Base-by-base conservation (phyloP, 164 flowering plant species). In the Stephania japonica region DNA sequence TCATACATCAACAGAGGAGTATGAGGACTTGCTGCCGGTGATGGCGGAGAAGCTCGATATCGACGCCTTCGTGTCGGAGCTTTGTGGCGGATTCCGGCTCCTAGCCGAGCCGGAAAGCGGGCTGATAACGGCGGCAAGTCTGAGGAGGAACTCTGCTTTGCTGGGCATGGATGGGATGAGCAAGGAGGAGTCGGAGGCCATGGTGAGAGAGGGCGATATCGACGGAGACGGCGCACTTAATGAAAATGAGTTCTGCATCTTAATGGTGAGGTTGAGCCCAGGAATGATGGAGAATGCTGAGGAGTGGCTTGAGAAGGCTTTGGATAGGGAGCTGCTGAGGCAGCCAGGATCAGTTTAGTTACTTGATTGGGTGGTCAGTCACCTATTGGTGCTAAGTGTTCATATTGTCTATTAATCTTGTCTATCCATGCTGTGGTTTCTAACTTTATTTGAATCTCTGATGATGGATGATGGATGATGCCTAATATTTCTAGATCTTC, bases 41-140 rank as follows among this genome's bases (percentile, higher is more conserved):
- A 92, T 94, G 98, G 98, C 92, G 1, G 97, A 91, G 77, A 94
- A 90, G 86, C 86, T 94, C 1, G 92, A 89, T 25, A 89, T 80
- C 10, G 95, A 92, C 24, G 70, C 78, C 6, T 94, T 94, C 69
- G 83, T 94, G 67, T 27, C 83, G 1, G 97, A 94, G 69, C 82
- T 94, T 0, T 90, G 97, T 49, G 84, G 84, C 0, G 97, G 98
- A 13, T 93, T 93, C 74, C 67, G 82, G 79, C 83, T 91, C 1
- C 80, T 93, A 65, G 89, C 92, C 1, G 97, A 93, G 67, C 85
- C 82, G 0, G 78, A 18, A 2, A 87, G 56, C 4, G 88, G 87
- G 42, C 8, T 86, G 81, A 90, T 90, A 12, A 90, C 97, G 18
- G 7, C 88, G 4, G 92, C 83, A 69, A 88, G 93, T 69, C 73